phyloP scores from a whole-genome alignment of 2,329 filamentous ascomycete genomes.

The Colletotrichum spaethianum region DNA sequence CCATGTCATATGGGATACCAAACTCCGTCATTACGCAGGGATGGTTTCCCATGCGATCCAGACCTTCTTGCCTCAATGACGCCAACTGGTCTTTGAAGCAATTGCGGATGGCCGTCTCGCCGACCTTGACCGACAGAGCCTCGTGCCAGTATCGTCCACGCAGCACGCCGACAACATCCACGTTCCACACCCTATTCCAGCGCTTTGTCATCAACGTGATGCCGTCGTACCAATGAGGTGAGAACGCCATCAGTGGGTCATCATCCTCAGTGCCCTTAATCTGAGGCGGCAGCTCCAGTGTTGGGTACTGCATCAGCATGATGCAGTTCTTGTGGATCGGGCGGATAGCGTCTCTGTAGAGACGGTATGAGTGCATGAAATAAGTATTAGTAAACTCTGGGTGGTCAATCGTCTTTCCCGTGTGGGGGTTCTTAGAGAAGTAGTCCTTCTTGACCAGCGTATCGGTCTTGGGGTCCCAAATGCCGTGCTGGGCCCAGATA shows the following conservation, averaged over 20 bases:
- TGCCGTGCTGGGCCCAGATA: conserved; percentile 95
- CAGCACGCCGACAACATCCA: conserved; percentile 93
- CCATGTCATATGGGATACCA: conserved; percentile 99
- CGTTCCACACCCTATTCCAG: conserved; percentile 98
- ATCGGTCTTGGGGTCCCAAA: conserved; percentile 90
- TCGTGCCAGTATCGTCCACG: conserved; percentile 91
- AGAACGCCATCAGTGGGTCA: conserved; percentile 90
- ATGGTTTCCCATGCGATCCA: conserved; percentile 89
- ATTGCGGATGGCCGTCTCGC: conserved; percentile 94
- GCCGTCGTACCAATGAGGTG: conserved; percentile 97
- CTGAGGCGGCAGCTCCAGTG: conserved; percentile 89
- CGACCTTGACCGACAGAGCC: conserved; percentile 92
- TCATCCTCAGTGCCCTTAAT: conserved; percentile 92
- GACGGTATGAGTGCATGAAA: conserved; percentile 88
- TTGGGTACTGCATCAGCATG: conserved; percentile 91
- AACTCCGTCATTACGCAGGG: conserved; percentile 95
- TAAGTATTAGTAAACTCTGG: conserved; percentile 91
- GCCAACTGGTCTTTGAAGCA: conserved; percentile 91
- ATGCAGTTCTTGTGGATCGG: conserved; percentile 84
- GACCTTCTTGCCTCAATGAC: conserved; percentile 86
- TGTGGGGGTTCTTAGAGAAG: conserved; percentile 84
- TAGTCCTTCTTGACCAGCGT: conserved; percentile 87
- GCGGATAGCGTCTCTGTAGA: conserved; percentile 82
- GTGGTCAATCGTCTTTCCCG: conserved; percentile 82
- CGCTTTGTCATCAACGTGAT: conserved; percentile 98